A percentile compares a stretch with the other conserved stretches of the same genome.
Conservation (phyloP, 1,284 basidiomycete species). For the Inonotus hispidus region DNA sequence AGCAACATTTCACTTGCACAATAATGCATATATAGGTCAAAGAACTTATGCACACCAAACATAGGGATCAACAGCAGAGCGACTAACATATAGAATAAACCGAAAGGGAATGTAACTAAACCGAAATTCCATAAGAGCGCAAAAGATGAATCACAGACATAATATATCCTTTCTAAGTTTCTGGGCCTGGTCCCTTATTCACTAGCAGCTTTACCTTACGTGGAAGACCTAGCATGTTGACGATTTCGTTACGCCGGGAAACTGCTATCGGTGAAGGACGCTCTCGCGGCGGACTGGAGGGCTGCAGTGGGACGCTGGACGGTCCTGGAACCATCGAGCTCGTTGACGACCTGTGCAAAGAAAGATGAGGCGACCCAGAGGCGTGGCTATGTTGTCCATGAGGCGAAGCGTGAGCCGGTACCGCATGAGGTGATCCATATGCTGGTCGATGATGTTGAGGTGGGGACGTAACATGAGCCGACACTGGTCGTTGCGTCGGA, state of each 20-base stretch:
- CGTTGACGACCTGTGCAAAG: neutral
- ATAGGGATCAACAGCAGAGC: too few relatives aligned
- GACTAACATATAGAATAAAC: too few relatives aligned
- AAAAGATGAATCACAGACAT: too few relatives aligned
- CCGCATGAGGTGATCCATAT: constrained; percentile 3
- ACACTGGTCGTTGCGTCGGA: constrained; percentile 2
- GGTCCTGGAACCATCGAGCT: constrained; percentile 4
- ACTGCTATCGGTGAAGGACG: neutral
- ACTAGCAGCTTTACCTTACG: constrained; percentile 20
- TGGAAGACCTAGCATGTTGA: neutral
- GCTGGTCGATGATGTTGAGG: constrained; percentile 2
- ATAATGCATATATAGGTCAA: too few relatives aligned
- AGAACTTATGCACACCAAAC: too few relatives aligned
- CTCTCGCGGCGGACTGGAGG: constrained; percentile 1
- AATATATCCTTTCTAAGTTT: neutral
- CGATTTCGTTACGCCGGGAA: neutral
- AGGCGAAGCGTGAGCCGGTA: neutral
- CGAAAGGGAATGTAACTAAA: too few relatives aligned
- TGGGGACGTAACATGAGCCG: neutral
- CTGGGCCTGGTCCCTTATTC: neutral
- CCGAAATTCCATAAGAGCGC: too few relatives aligned
- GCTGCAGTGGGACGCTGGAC: neutral
- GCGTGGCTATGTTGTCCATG: constrained; percentile 5
- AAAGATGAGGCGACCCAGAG: constrained; percentile 6
- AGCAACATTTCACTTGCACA: too few relatives aligned